Evolutionary conservation across 495 filamentous ascomycete species (phyloP), one percentile per base, ranked within the genome.

Genomic region (Penicillium bialowiezense): DNA sequence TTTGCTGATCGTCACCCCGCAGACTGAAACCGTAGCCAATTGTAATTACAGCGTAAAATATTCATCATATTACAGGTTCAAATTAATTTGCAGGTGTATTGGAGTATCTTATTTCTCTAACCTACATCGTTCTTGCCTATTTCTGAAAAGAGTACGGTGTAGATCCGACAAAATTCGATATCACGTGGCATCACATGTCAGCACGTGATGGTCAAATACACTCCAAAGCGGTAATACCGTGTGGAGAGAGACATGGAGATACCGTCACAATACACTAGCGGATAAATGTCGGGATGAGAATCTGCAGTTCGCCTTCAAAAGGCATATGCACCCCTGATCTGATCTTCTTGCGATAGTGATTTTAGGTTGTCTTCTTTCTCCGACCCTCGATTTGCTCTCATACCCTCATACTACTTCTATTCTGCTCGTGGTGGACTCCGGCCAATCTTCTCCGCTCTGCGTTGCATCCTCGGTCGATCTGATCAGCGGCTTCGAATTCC

Each of bases 401-500:
- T 7, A 14, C 12, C 17, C 20, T 21, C 32, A 35, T 8, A 10
- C 33, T n/a, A 28, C 14, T 37, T 29, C 24, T 47, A 5, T 4
- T 29, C n/a, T 9, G 12, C 10, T 10, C 28, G 29, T n/a, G 10
- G 28, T 26, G 28, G 13, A 9, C 3, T 17, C n/a, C 41, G 14
- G 28, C 17, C 23, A 32, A 4, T 26, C 14, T 31, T 20, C 21
- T 13, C 34, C 28, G 35, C 37, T 24, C 23, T 26, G 23, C 21
- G 33, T 24, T 44, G 41, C 29, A 44, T 44, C 26, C n/a, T n/a
- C n/a, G 15, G 18, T 44, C 41, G 33, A 46, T 45, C 19, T 28
- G 33, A 46, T 45, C 19, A 40, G 26, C 45, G 45, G 45, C 45
- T 48, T 48, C 26, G 12, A 48, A 13, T 48, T 48, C 45, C 45